These are phyloP conservation scores for Trichoderma brevicompactum DNA, from an alignment of 2,329 filamentous ascomycete genomes.

Conservation along the genomic window DNA sequence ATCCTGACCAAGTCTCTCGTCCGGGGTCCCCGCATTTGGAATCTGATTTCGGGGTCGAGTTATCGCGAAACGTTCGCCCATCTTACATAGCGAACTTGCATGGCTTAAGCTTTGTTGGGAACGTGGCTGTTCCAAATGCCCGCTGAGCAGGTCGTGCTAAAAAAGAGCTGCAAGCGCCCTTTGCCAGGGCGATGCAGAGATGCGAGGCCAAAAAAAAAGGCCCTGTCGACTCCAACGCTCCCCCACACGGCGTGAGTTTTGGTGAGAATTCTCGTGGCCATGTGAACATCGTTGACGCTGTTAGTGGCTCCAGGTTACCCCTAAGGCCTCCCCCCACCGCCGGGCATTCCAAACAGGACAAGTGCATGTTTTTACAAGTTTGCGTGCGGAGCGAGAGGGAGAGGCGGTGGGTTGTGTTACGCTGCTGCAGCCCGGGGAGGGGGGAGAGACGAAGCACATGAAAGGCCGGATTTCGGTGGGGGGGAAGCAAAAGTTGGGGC, in stretches of 20 bases:
- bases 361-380: neutral
- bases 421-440: neutral
- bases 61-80: neutral
- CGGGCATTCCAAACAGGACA: constrained; percentile 19
- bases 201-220: too few species aligned
- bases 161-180: neutral
- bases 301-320: constrained; percentile 24
- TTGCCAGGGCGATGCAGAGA: too few species aligned
- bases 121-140: constrained; percentile 1
- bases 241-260: constrained; percentile 12
- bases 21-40: constrained; percentile 28
- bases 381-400: neutral
- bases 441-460: constrained; percentile 13
- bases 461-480: neutral
- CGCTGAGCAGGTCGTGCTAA: neutral
- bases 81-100: neutral
- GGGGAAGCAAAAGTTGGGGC: constrained; percentile 4
- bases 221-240: neutral
- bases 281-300: constrained; percentile 19
- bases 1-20: neutral
- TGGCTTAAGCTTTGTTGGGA: constrained; percentile 18
- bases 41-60: constrained; percentile 22
- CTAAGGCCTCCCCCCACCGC: constrained; percentile 11
- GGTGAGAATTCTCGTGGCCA: constrained; percentile 26
- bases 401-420: neutral